These are phyloP conservation scores for Gillenia trifoliata DNA, from an alignment of 306 rosid species.

Conservation along the genomic window DNA sequence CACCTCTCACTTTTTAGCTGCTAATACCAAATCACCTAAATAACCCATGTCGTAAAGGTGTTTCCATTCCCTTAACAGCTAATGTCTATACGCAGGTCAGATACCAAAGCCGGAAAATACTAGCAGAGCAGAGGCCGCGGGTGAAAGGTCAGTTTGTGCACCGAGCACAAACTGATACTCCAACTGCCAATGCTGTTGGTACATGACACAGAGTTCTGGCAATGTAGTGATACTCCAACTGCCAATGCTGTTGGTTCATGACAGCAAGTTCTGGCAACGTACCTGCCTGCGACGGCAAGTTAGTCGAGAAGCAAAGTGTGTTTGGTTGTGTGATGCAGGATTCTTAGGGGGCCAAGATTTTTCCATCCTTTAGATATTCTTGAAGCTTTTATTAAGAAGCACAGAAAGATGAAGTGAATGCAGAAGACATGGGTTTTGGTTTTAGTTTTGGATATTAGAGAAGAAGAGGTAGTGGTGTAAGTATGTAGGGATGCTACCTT, in stretches of 20 bases:
- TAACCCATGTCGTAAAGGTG: background rate
- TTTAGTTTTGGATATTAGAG: slow-evolving; percentile 5
- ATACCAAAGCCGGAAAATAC: slow-evolving; percentile 54
- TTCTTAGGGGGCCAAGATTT: too few relatives aligned
- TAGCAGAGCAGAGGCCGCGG: slow-evolving; percentile 71
- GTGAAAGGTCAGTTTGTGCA: slow-evolving; percentile 72
- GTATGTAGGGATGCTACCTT: slow-evolving; percentile 11
- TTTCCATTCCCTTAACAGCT: background rate
- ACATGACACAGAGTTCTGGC: slow-evolving; percentile 23
- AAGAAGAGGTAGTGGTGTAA: slow-evolving; percentile 26
- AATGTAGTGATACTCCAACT: slow-evolving; percentile 18
- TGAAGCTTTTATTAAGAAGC: slow-evolving; percentile 13
- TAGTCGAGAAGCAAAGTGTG: slow-evolving; percentile 12
- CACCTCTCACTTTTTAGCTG: background rate
- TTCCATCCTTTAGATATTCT: slow-evolving; percentile 8
- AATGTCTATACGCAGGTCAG: slow-evolving; percentile 43
- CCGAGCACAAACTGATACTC: slow-evolving; percentile 29
- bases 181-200: slow-evolving; percentile 22
- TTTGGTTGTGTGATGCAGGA: slow-evolving; percentile 19
- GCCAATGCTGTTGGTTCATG: slow-evolving; percentile 29
- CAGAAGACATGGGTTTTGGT: slow-evolving; percentile 19
- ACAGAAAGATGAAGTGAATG: slow-evolving; percentile 16
- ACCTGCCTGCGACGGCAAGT: background rate
- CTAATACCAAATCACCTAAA: background rate
- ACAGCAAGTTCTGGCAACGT: slow-evolving; percentile 11